Percentiles rank a stretch among this genome's conserved stretches.
phyloP scores from a whole-genome alignment of 257 asterid genomes.

The Fraxinus anomala region DNA sequence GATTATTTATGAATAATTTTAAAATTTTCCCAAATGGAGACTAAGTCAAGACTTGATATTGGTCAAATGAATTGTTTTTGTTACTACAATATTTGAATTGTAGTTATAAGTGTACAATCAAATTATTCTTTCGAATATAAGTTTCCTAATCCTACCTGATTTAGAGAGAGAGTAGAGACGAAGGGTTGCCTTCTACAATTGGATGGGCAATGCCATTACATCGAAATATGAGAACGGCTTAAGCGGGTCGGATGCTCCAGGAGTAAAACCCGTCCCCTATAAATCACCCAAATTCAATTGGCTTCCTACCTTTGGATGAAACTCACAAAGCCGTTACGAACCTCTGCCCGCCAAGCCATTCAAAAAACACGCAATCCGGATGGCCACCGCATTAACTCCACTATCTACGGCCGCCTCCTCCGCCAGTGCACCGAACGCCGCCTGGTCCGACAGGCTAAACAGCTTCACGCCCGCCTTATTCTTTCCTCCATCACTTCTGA shows the following conservation, averaged over 20 bases:
- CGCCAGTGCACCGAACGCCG: conserved; percentile 64
- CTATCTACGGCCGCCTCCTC: conserved; percentile 58
- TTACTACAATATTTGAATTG: too few species aligned
- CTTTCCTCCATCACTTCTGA: conserved; percentile 51
- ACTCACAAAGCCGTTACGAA: conserved; percentile 21
- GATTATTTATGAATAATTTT: too few species aligned
- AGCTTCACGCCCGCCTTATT: conserved; percentile 69
- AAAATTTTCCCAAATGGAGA: too few species aligned
- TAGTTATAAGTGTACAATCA: too few species aligned
- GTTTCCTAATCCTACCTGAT: too few species aligned
- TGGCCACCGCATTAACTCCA: conserved; percentile 44
- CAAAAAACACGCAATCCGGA: conserved; percentile 13
- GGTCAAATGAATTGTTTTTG: too few species aligned
- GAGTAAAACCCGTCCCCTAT: neutral
- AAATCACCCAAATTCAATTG: neutral
- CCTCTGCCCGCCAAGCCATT: conserved; percentile 34
- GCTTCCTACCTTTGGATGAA: conserved; percentile 36
- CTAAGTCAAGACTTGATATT: too few species aligned
- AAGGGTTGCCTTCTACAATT: too few species aligned
- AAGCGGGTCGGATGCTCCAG: neutral
- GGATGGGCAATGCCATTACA: too few species aligned
- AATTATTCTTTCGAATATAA: too few species aligned
- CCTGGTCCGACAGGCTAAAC: conserved; percentile 63
- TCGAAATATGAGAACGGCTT: neutral
- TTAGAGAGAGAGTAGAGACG: too few species aligned